These are phyloP conservation scores for Chlorella sp. DNA, from an alignment of 139 green algal genomes.

Conservation along the genomic window DNA sequence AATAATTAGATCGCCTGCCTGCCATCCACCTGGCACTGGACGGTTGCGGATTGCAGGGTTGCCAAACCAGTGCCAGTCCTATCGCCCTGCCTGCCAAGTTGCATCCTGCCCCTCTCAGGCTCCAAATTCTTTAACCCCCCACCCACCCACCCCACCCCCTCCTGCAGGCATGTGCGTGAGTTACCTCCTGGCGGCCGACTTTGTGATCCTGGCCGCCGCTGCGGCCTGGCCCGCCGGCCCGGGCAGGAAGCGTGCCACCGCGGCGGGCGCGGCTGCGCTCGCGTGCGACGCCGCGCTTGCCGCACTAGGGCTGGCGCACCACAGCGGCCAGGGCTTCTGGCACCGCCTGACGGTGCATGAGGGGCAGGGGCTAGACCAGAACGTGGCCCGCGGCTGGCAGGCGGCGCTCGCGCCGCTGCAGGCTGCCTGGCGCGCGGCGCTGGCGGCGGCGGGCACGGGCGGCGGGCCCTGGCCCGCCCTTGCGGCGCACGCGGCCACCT, in stretches of 20 bases:
- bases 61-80: too few species aligned
- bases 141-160: too few species aligned
- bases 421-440: background rate
- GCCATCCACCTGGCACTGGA: background rate
- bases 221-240: too few species aligned
- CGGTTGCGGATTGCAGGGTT: background rate
- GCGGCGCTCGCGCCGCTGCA: constrained; percentile 1
- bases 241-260: too few species aligned
- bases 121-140: too few species aligned
- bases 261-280: too few species aligned
- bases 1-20: background rate
- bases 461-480: background rate
- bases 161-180: too few species aligned
- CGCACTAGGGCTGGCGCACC: background rate
- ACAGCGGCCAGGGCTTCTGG: constrained; percentile 39
- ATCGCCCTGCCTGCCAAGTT: too few species aligned
- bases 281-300: background rate
- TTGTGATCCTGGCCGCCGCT: too few species aligned
- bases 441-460: background rate
- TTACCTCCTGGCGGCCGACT: too few species aligned
- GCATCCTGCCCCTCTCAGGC: too few species aligned
- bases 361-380: background rate
- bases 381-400: constrained; percentile 16
- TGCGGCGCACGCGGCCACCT: too few species aligned
- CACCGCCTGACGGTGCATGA: constrained; percentile 32